Conservation (phyloP, 106 monocot genomes). For the Agapanthus africanus region DNA sequence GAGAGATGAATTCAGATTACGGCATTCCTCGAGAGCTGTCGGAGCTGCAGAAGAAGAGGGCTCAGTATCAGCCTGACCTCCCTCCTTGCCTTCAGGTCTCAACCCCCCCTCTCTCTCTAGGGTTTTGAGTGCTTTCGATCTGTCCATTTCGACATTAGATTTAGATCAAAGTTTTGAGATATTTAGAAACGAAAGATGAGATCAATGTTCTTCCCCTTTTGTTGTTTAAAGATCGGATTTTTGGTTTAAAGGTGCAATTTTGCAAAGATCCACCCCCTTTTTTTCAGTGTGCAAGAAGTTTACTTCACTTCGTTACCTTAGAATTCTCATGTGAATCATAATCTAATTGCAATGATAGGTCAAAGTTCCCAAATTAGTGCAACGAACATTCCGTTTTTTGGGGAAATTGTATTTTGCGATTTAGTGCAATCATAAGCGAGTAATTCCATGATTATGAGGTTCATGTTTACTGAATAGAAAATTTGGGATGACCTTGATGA, state of each 20-base stretch:
- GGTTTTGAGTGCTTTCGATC: not conserved
- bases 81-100: conserved; percentile 66
- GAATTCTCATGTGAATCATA: not conserved
- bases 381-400: too few species aligned
- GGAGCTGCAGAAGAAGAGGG: conserved; percentile 46
- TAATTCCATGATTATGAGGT: not conserved
- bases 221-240: not conserved
- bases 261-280: not conserved
- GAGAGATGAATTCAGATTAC: conserved; percentile 57
- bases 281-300: not conserved
- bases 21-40: conserved; percentile 53
- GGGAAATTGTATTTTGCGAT: too few species aligned
- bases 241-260: not conserved
- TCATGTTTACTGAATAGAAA: not conserved
- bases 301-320: not conserved
- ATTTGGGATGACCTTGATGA: not conserved
- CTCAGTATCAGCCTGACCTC: conserved; percentile 50
- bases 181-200: too few species aligned
- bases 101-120: not conserved
- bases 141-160: not conserved
- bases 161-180: too few species aligned
- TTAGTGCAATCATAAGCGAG: too few species aligned
- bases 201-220: not conserved
- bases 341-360: not conserved
- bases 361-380: too few species aligned